A percentile compares a stretch with the other conserved stretches of the same genome.
phyloP scores from a whole-genome alignment of 2,329 filamentous ascomycete species.

The Exophiala sp. region DNA sequence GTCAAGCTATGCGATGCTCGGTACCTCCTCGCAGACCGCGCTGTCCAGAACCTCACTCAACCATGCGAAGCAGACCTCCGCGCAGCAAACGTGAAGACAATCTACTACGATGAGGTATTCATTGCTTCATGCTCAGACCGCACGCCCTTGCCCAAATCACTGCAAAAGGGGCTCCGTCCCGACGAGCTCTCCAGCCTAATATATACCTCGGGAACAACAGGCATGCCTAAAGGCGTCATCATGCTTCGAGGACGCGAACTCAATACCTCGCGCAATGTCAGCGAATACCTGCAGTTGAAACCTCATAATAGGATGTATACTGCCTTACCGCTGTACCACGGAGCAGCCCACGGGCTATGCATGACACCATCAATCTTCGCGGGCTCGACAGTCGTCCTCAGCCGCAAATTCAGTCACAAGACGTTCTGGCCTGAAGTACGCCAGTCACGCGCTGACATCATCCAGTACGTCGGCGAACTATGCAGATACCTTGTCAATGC shows the following conservation, averaged over 20 bases:
- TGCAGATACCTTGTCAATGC: slow-evolving; percentile 46
- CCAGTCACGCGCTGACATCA: slow-evolving; percentile 48
- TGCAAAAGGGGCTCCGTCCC: slow-evolving; percentile 48
- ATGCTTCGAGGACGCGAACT: slow-evolving; percentile 31
- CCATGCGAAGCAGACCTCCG: slow-evolving; percentile 51
- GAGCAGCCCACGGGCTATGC: slow-evolving; percentile 55
- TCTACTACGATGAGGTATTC: slow-evolving; percentile 51
- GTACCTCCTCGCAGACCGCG: slow-evolving; percentile 55
- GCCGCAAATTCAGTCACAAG: slow-evolving; percentile 32
- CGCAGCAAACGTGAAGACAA: slow-evolving; percentile 43
- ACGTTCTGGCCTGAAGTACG: slow-evolving; percentile 30
- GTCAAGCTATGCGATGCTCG: slow-evolving; percentile 53
- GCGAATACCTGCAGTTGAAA: slow-evolving; percentile 33
- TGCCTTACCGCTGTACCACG: slow-evolving; percentile 73
- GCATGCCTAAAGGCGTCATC: slow-evolving; percentile 61
- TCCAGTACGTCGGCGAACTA: slow-evolving; percentile 50
- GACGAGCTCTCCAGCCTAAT: slow-evolving; percentile 59
- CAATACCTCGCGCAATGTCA: slow-evolving; percentile 27
- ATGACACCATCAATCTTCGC: slow-evolving; percentile 48
- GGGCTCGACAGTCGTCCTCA: slow-evolving; percentile 42
- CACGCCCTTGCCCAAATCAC: slow-evolving; percentile 50
- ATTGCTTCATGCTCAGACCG: slow-evolving; percentile 43
- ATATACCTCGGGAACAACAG: slow-evolving; percentile 72
- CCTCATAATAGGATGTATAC: slow-evolving; percentile 61
- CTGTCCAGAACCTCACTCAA: slow-evolving; percentile 43